Evolutionary conservation across 495 filamentous ascomycete genomes (phyloP).

Genomic region (Talaromyces liani): DNA sequence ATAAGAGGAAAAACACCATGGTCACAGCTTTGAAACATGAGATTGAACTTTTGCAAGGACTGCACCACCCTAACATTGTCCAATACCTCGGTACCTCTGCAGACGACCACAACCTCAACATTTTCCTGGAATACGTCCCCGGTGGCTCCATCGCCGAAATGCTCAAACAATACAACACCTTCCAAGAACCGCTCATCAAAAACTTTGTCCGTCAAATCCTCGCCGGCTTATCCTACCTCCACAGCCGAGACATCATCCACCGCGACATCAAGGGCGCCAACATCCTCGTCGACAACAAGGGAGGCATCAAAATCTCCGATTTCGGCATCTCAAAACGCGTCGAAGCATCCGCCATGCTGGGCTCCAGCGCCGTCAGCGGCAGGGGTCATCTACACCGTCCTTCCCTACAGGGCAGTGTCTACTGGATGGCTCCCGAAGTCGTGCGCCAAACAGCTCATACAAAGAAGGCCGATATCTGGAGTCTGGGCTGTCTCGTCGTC

Average conservation of each 20-base stretch:
- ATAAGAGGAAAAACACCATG: constrained; percentile 94
- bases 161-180: constrained; percentile 94
- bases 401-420: constrained; percentile 93
- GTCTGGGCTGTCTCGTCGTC: constrained; percentile 89
- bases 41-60: constrained; percentile 86
- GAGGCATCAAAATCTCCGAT: constrained; percentile 98
- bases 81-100: constrained; percentile 93
- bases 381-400: constrained; percentile 70
- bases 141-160: constrained; percentile 96
- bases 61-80: constrained; percentile 95
- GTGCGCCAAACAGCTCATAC: constrained; percentile 97
- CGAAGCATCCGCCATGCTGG: constrained; percentile 62
- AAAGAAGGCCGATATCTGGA: constrained; percentile 99
- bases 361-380: constrained; percentile 43
- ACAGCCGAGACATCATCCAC: constrained; percentile 94
- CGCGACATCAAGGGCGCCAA: constrained; percentile 99
- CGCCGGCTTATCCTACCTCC: constrained; percentile 87
- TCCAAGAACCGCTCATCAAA: constrained; percentile 86
- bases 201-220: constrained; percentile 98
- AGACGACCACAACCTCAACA: constrained; percentile 89
- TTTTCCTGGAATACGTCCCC: constrained; percentile 99
- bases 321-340: constrained; percentile 99
- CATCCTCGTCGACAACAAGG: constrained; percentile 98
- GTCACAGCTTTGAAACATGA: constrained; percentile 94
- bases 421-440: constrained; percentile 99